Evolutionary conservation across 1,139 yeast species (phyloP).

Genomic region (Candida sp.): DNA sequence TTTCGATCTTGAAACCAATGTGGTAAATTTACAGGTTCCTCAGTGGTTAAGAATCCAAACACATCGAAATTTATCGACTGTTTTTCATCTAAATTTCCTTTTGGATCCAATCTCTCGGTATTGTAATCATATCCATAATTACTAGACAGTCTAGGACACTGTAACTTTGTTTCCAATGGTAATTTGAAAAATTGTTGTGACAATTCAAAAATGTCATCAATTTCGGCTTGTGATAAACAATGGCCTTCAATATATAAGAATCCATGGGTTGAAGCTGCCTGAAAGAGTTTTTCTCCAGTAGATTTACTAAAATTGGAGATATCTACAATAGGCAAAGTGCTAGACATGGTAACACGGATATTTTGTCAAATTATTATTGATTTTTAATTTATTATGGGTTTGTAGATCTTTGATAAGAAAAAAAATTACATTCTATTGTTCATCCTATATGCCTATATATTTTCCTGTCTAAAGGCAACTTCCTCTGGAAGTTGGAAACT

Average conservation of each 20-base stretch:
- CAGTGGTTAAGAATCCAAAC: conserved; percentile 39
- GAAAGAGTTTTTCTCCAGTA: conserved; percentile 51
- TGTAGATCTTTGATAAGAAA: too few species aligned
- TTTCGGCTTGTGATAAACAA: conserved; percentile 56
- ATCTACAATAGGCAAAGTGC: conserved; percentile 53
- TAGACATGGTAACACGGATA: conserved; percentile 7
- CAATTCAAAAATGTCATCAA: conserved; percentile 48
- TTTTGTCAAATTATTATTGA: neutral
- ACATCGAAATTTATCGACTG: conserved; percentile 51
- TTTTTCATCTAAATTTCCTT: conserved; percentile 55
- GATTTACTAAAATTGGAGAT: conserved; percentile 39
- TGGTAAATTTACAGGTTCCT: conserved; percentile 33
- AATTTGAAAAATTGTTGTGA: conserved; percentile 56
- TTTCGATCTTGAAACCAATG: conserved; percentile 35
- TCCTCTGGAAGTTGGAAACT: conserved; percentile 73
- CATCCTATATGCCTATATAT: neutral
- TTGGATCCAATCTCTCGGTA: conserved; percentile 56
- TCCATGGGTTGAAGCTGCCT: conserved; percentile 69
- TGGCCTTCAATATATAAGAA: conserved; percentile 74
- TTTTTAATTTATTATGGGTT: too few species aligned
- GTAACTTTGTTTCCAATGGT: conserved; percentile 45
- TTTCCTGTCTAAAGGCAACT: conserved; percentile 54
- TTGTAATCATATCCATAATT: conserved; percentile 64
- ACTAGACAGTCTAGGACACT: conserved; percentile 43
- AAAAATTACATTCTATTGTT: neutral